Evolutionary conservation across 768 basidiomycete species (phyloP).

Genomic region (Phaeotremella fagi): DNA sequence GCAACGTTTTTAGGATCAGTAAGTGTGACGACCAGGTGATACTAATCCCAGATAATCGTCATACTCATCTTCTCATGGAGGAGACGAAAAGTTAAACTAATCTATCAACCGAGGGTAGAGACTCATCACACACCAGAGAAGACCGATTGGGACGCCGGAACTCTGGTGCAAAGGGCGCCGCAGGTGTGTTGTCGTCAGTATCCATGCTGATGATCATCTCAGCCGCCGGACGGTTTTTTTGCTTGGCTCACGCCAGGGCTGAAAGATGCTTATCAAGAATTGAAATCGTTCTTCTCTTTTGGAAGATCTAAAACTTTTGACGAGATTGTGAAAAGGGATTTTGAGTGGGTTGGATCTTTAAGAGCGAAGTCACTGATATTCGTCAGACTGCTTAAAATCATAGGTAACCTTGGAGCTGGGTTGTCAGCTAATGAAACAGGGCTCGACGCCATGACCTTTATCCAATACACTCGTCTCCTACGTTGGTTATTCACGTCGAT

Average conservation of each 20-base stretch:
- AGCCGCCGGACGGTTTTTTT: constrained; percentile 6
- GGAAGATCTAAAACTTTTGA: constrained; percentile 4
- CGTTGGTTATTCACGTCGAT: constrained; percentile 50
- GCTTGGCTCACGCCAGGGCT: constrained; percentile 9
- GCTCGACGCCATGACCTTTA: constrained; percentile 84
- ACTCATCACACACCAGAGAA: not conserved
- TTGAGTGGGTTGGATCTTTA: constrained; percentile 12
- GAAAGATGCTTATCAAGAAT: constrained; percentile 8
- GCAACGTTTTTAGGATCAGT: constrained; percentile 26
- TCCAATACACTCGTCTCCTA: constrained; percentile 83
- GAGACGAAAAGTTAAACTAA: not conserved
- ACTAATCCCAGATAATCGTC: not conserved
- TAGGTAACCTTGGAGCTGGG: too few species aligned
- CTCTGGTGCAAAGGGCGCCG: constrained; percentile 5
- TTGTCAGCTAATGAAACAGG: constrained; percentile 53
- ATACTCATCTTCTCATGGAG: constrained; percentile 9
- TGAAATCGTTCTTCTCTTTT: constrained; percentile 7
- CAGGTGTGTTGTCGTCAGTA: constrained; percentile 5
- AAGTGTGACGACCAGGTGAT: constrained; percentile 2
- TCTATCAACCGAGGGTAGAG: constrained; percentile 3
- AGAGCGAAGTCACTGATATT: not conserved
- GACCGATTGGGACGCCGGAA: constrained; percentile 1
- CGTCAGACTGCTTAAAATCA: constrained; percentile 5
- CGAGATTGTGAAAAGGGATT: constrained; percentile 3
- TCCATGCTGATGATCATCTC: not conserved